Base-by-base conservation (phyloP, 179 eudicot genomes). In the Gypsophila paniculata region DNA sequence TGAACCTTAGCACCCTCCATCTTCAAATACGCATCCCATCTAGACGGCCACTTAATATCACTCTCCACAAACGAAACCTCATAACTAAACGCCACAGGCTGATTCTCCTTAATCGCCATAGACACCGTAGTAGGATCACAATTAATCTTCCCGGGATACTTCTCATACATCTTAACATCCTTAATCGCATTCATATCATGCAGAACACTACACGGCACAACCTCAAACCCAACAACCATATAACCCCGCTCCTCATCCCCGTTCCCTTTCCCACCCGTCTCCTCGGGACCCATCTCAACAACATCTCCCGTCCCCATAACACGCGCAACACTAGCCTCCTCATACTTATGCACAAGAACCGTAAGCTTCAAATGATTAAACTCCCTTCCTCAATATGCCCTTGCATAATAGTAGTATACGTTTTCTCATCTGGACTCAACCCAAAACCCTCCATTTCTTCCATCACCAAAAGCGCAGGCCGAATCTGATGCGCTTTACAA, bases 381-480 rank as follows among this genome's bases (percentile, higher is more conserved):
- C 26, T 82, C 29, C 95, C 95, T 78, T 91, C 95, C 77, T 88
- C 95, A 8, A 94, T 88, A 81, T 85, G 88, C 29, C 97, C 95
- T 76, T 87, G 94, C 95, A 94, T 94, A 77, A 94, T 83, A 0
- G 97, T 94, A 0, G 97, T 91, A 68, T 79, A 94, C 0, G 99
- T 91, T 68, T 78, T 94, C 82, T 91, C 99, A 77, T 94, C 91
- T 0, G 99, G 97, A n/a, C 34, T 71, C 77, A 94, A 79, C 21
- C 97, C 99, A 34, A 83, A 72, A 17, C 72, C 83, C 22, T 80
- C 85, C 97, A 94, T 91, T 69, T 94, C 99, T 62, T 94, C 96
- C 89, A 94, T 83, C 93, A 91, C 80, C 86, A 91, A 78, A 84
- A 94, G 85, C 2, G 99, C 97, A 72, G 91, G 92, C 82, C 96